Evolutionary conservation across 2,329 filamentous ascomycete genomes (phyloP), one percentile per base, ranked within the genome.

Genomic region (Peltaster fructicola): DNA sequence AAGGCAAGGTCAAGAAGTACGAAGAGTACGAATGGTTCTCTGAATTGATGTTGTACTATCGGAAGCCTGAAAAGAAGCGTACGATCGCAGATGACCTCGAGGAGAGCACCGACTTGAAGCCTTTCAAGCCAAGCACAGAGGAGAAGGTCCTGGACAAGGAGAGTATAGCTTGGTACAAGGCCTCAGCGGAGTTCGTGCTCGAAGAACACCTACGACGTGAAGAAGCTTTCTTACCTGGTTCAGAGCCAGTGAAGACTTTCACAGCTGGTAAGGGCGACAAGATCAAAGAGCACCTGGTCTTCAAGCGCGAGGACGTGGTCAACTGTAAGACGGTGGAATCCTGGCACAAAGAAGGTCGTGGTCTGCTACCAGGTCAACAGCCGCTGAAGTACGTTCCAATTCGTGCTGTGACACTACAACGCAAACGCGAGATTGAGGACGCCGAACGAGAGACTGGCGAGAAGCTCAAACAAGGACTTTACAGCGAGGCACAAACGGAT

Each of bases 331-430:
- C 80, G 14, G 76, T 78, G 2, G 88, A 98, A 47, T 92, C 80
- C 2, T 98, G 88, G 88, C 88, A 95, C 47, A 93, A 93, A 47
- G 85, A 93, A 57, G 88, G 88, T 0, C 68, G 85, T 7, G 74
- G 72, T 14, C 71, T 88, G 3, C 63, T 67, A 14, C 44, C 60
- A 0, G 81, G 78, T 3, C 71, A 76, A 36, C 54, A 69, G 23
- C 79, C 88, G 0, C 53, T 93, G 31, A 98, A 98, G 48, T 64
- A 68, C 20, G 88, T 92, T 0, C 81, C 85, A 0, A 82, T 88
- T 45, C 76, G 88, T 20, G 88, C 82, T 9, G 85, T 92, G 3
- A 98, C 88, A 0, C 65, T 78, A 3, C 80, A 82, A 25, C 67
- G 88, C 12, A 78, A 82, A 40, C 70, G 84, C 23, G 88, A 93